Percentiles rank a stretch among this genome's conserved stretches.
phyloP scores from a whole-genome alignment of 2,329 filamentous ascomycete genomes.

The Periglandula ipomoeae region DNA sequence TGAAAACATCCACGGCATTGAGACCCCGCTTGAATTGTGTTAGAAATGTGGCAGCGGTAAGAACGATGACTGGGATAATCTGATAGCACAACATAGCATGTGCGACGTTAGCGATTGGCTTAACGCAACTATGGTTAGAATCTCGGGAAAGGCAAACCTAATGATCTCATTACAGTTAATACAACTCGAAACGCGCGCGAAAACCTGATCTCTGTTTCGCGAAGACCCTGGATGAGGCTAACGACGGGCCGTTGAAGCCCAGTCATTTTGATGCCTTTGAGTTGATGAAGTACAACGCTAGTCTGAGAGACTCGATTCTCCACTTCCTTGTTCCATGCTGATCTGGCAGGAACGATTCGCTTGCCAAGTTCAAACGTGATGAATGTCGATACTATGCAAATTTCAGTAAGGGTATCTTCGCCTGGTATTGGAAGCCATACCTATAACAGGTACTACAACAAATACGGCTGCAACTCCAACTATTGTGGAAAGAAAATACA shows the following conservation, averaged over 20 bases:
- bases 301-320: too few relatives aligned
- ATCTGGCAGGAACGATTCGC: slow-evolving; percentile 31
- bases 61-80: slow-evolving; percentile 9
- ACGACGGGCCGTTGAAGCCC: slow-evolving; percentile 16
- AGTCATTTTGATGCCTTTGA: slow-evolving; percentile 28
- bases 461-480: slow-evolving; percentile 36
- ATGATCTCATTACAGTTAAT: slow-evolving; percentile 2
- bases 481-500: slow-evolving; percentile 36
- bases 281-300: slow-evolving; percentile 20
- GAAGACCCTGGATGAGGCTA: slow-evolving; percentile 9
- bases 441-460: slow-evolving; percentile 32
- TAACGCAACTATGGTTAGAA: background rate
- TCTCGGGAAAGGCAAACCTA: too few relatives aligned
- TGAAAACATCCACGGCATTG: slow-evolving; percentile 6
- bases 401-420: background rate
- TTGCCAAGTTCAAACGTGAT: slow-evolving; percentile 30
- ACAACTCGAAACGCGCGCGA: slow-evolving; percentile 6
- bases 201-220: slow-evolving; percentile 10
- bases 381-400: slow-evolving; percentile 28
- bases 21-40: slow-evolving; percentile 5
- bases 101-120: background rate
- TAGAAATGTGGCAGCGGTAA: slow-evolving; percentile 9
- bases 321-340: slow-evolving; percentile 20
- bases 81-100: slow-evolving; percentile 1
- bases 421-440: too few relatives aligned